Evolutionary conservation across 345 rosid species (phyloP).

Genomic region (Eucalyptus cladocalyx): DNA sequence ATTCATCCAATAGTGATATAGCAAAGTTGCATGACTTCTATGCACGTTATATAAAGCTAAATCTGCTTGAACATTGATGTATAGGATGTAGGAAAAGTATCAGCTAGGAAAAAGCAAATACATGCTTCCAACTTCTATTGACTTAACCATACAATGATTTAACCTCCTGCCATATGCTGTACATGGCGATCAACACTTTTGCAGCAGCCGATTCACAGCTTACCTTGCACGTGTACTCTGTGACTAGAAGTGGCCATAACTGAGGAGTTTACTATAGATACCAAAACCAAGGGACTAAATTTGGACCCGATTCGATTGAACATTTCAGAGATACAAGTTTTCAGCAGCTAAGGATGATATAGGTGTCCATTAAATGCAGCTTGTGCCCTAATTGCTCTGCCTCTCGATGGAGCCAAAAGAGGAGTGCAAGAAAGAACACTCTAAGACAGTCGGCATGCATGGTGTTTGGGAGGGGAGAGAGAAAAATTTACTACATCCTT

Average conservation of each 20-base stretch:
- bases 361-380: not conserved
- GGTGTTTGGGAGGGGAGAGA: not conserved
- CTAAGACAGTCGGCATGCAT: not conserved
- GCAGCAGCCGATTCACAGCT: not conserved
- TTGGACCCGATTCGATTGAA: not conserved
- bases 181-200: not conserved
- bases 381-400: not conserved
- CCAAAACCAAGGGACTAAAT: not conserved
- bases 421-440: not conserved
- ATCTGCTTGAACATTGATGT: not conserved
- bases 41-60: not conserved
- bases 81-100: not conserved
- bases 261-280: not conserved
- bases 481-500: not conserved
- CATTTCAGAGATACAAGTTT: not conserved
- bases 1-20: not conserved
- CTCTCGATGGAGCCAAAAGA: not conserved
- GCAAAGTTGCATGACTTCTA: not conserved
- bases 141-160: not conserved
- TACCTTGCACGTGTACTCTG: not conserved
- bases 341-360: not conserved
- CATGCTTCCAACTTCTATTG: not conserved
- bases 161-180: not conserved
- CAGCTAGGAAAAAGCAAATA: not conserved
- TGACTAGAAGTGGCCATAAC: not conserved